Evolutionary conservation across 169 alveolate species (phyloP).

Genomic region (Plasmodium knowlesi): DNA sequence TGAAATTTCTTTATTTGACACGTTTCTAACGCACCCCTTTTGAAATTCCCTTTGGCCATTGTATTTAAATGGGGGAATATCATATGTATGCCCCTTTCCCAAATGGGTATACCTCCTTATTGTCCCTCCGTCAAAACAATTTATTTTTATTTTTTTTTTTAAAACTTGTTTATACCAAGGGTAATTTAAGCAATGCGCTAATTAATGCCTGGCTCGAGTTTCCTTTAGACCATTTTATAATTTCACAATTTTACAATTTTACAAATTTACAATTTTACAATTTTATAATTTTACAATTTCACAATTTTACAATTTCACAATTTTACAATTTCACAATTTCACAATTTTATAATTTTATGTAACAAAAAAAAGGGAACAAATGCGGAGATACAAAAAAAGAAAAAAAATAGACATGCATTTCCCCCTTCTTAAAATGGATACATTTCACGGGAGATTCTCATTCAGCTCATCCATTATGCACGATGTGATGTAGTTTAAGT

Average conservation of each 20-base stretch:
- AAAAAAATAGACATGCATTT: background rate
- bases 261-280: background rate
- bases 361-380: background rate
- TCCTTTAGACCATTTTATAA: background rate
- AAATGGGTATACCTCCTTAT: background rate
- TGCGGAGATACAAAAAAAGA: background rate
- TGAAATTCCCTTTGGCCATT: background rate
- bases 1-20: background rate
- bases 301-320: background rate
- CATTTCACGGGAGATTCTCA: background rate
- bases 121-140: background rate
- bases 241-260: background rate
- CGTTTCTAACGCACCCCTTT: background rate
- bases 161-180: background rate
- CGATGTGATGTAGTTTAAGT: slow-evolving; percentile 41
- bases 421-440: background rate
- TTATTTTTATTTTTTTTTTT: background rate
- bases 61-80: background rate
- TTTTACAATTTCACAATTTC: background rate
- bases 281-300: no score
- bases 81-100: no score
- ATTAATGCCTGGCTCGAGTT: background rate
- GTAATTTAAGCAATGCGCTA: background rate
- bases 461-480: slow-evolving; percentile 35
- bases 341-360: background rate